A percentile compares a stretch with the other conserved stretches of the same genome.
Evolutionary conservation across 2,329 filamentous ascomycete genomes (phyloP).

Genomic region (Aschersonia sp.): DNA sequence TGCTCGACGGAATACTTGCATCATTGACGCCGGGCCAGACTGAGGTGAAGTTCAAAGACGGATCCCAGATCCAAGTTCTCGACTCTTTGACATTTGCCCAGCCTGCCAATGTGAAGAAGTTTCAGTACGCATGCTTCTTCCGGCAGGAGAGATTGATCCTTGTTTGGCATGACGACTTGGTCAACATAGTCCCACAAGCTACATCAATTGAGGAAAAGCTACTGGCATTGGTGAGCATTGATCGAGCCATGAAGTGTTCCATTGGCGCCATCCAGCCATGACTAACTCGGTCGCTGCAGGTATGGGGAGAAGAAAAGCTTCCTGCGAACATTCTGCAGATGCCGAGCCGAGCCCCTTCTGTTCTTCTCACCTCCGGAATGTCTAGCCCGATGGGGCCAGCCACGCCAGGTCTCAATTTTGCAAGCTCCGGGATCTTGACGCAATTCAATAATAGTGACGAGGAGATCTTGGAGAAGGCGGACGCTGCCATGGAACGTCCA

Average conservation of each 20-base stretch:
- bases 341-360: slow-evolving; percentile 6
- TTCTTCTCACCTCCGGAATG: slow-evolving; percentile 5
- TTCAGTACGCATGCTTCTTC: slow-evolving; percentile 27
- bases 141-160: slow-evolving; percentile 24
- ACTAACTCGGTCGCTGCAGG: slow-evolving; percentile 3
- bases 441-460: slow-evolving; percentile 9
- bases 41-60: slow-evolving; percentile 24
- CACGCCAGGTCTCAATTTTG: slow-evolving; percentile 9
- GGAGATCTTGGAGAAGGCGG: slow-evolving; percentile 10
- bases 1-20: slow-evolving; percentile 28
- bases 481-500: slow-evolving; percentile 8
- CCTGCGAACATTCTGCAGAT: slow-evolving; percentile 7
- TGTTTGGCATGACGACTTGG: slow-evolving; percentile 27
- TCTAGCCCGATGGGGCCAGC: slow-evolving; percentile 6
- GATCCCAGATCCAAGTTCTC: slow-evolving; percentile 28
- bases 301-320: slow-evolving; percentile 11
- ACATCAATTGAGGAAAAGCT: slow-evolving; percentile 18
- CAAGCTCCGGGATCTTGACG: slow-evolving; percentile 1
- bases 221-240: slow-evolving; percentile 9
- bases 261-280: not conserved
- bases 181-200: slow-evolving; percentile 23
- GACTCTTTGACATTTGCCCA: slow-evolving; percentile 24
- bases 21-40: slow-evolving; percentile 23
- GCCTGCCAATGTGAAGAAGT: slow-evolving; percentile 24
- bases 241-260: not conserved